Evolutionary conservation across 768 basidiomycete species (phyloP), one percentile per base, ranked within the genome.

Genomic region (Holtermanniella nyarrowii): DNA sequence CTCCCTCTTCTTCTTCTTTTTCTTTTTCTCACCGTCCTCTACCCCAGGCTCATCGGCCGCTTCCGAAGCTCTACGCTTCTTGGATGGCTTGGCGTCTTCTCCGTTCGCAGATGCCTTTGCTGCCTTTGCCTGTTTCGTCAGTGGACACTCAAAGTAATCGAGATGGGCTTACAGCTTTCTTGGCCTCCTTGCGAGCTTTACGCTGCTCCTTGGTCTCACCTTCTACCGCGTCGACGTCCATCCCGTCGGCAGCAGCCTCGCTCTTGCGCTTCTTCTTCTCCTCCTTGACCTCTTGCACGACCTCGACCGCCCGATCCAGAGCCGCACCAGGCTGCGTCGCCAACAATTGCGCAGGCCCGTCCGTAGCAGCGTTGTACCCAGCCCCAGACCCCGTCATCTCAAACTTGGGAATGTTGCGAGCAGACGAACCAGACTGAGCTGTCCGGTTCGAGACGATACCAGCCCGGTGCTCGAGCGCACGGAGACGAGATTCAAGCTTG

Each of bases 401-500:
- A 75, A 89, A 91, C 61, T 79, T 80, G 59, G 77, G 78, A 69
- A 88, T 85, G 70, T 84, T 83, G 74, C 70, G 49, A 18, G 59
- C 66, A 43, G 79, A 80, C 55, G 77, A 77, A 26, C 76, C 74
- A 43, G 58, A 54, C 23, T 62, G 64, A 42, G 79, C 78, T 59
- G 81, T 78, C 56, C 85, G 82, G 37, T 84, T 82, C 26, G 79
- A 82, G 18, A 80, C 77, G 43, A 80, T 76, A 54, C 93, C 91
- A 43, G 77, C 76, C 59, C 88, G 83, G 62, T 85, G 78, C 70
- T 97, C 91, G 42, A 99, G 78, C 1, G 84, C 82, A 21, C 89
- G 86, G 37, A 97, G 75, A 26, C 95, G 85, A 11, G 88, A 86
- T 73, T 97, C 95, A 55, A 99, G 83, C 73, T 96, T 96, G 53